phyloP scores from a whole-genome alignment of 306 rosid species.

The Vicia villosa region DNA sequence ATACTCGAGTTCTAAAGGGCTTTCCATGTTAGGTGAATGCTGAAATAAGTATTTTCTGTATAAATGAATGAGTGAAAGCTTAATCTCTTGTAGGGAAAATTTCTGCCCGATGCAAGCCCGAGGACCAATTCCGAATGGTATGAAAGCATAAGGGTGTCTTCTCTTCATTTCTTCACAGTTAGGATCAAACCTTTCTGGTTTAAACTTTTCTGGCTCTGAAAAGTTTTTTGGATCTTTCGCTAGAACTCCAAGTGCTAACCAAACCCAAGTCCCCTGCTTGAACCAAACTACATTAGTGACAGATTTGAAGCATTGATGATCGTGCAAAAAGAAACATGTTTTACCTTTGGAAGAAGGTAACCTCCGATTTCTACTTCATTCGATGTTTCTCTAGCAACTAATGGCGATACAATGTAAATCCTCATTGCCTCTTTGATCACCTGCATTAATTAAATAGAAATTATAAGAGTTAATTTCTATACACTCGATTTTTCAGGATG shows the following conservation, averaged over 20 bases:
- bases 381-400: slow-evolving; percentile 91
- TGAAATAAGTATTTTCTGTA: slow-evolving; percentile 73
- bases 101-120: slow-evolving; percentile 89
- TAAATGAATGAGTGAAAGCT: slow-evolving; percentile 82
- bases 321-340: not conserved
- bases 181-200: slow-evolving; percentile 90
- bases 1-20: slow-evolving; percentile 74
- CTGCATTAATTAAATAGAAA: slow-evolving; percentile 45
- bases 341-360: slow-evolving; percentile 89
- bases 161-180: slow-evolving; percentile 68
- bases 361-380: slow-evolving; percentile 84
- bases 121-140: slow-evolving; percentile 94
- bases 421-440: slow-evolving; percentile 93
- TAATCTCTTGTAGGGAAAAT: slow-evolving; percentile 75
- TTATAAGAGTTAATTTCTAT: not conserved
- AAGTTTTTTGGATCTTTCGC: slow-evolving; percentile 84
- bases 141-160: slow-evolving; percentile 84
- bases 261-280: slow-evolving; percentile 94
- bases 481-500: not conserved
- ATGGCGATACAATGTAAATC: slow-evolving; percentile 73
- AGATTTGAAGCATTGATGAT: not conserved
- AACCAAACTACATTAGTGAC: slow-evolving; percentile 9
- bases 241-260: slow-evolving; percentile 89
- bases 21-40: slow-evolving; percentile 84
- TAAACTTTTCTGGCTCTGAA: slow-evolving; percentile 92